Evolutionary conservation across 495 filamentous ascomycete genomes (phyloP).

Genomic region (Aspergillus asperescens): DNA sequence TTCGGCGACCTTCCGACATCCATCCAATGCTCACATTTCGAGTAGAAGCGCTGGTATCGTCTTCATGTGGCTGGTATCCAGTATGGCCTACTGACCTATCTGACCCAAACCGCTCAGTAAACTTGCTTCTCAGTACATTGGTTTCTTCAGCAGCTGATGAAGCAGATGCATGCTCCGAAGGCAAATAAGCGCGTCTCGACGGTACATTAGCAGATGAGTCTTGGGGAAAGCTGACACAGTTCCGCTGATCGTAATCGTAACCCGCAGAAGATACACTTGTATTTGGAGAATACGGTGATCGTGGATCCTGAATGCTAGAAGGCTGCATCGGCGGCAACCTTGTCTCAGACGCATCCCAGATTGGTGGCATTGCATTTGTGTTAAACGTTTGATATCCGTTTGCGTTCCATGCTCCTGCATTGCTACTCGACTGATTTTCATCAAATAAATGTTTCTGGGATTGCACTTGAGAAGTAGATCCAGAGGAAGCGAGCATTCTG

Average conservation of each 20-base stretch:
- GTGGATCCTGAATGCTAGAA: constrained; percentile 11
- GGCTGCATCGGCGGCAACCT: constrained; percentile 4
- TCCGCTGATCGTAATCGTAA: not conserved
- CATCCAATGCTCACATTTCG: constrained; percentile 42
- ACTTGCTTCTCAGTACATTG: constrained; percentile 17
- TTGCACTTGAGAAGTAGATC: constrained; percentile 19
- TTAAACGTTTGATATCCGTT: constrained; percentile 17
- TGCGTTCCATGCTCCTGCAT: constrained; percentile 12
- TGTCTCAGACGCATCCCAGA: constrained; percentile 8
- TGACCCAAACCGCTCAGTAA: constrained; percentile 29
- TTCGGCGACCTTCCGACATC: constrained; percentile 42
- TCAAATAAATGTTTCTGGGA: constrained; percentile 24
- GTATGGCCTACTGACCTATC: constrained; percentile 5
- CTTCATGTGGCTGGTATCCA: constrained; percentile 1
- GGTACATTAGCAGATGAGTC: not conserved
- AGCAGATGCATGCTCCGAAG: not conserved
- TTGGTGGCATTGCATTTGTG: constrained; percentile 3
- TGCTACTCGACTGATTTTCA: constrained; percentile 17
- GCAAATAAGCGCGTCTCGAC: not conserved
- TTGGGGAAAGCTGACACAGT: not conserved
- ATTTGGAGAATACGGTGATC: constrained; percentile 31
- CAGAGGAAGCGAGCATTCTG: constrained; percentile 24
- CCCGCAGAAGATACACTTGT: constrained; percentile 15
- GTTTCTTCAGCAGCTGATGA: not conserved
- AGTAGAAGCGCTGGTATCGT: constrained; percentile 6